Percentiles rank a stretch among this genome's conserved stretches.
phyloP scores from a whole-genome alignment of 768 basidiomycete genomes.

The Mycena belliarum region DNA sequence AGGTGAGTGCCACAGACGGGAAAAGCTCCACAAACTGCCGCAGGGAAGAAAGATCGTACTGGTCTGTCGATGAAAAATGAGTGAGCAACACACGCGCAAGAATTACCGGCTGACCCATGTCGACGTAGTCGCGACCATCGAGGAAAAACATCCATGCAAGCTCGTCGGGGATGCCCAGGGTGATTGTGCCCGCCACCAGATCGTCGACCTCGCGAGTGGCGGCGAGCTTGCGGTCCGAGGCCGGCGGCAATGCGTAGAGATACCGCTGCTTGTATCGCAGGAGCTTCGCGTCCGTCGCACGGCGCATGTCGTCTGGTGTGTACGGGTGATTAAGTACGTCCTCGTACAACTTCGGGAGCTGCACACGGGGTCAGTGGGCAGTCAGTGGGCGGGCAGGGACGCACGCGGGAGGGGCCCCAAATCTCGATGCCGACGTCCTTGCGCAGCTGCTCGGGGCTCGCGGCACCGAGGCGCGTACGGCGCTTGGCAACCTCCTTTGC shows the following conservation, averaged over 20 bases:
- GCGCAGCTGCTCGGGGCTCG: conserved; percentile 55
- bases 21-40: conserved; percentile 66
- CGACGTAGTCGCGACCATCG: conserved; percentile 70
- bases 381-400: conserved; percentile 6
- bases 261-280: conserved; percentile 63
- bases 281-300: conserved; percentile 73
- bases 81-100: conserved; percentile 5
- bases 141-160: conserved; percentile 80
- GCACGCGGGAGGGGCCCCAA: conserved; percentile 60
- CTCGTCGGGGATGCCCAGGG: conserved; percentile 77
- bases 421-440: conserved; percentile 71
- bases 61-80: conserved; percentile 40
- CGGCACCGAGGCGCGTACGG: conserved; percentile 72
- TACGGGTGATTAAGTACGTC: conserved; percentile 82
- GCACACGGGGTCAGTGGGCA: conserved; percentile 4
- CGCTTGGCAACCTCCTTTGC: conserved; percentile 76
- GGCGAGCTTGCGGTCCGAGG: conserved; percentile 41
- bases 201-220: conserved; percentile 68
- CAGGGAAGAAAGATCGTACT: conserved; percentile 59
- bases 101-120: conserved; percentile 54
- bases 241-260: conserved; percentile 58
- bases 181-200: conserved; percentile 71
- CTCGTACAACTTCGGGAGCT: conserved; percentile 74
- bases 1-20: conserved; percentile 56
- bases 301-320: conserved; percentile 79